Evolutionary conservation across 2,329 filamentous ascomycete species (phyloP), one percentile per base, ranked within the genome.

Genomic region (Cladophialophora carrionii): DNA sequence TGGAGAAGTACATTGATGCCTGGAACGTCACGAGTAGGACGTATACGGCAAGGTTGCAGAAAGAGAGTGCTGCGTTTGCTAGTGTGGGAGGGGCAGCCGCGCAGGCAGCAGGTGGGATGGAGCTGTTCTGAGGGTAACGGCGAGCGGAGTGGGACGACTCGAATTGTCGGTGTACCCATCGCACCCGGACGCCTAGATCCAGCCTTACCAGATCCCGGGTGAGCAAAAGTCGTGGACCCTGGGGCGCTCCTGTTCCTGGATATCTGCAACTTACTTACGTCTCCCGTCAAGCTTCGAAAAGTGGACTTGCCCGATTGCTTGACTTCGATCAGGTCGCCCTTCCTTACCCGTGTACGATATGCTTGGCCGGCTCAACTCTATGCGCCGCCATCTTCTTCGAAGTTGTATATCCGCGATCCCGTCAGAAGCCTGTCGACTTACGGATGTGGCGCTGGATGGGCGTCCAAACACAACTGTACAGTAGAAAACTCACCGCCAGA

Each of bases 1-100:
- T 92, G 86, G 90, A 93, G 73, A 93, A 93, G 78, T 94, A 93
- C 82, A 91, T 93, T 83, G 80, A 83, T 34, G 85, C 89, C 10
- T 94, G 90, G 90, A 92, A 92, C 79, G 80, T 84, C 68, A 87
- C 91, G 73, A 90, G 88, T 80, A 78, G 82, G 55, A 83, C 87
- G 48, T 92, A 91, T 76, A 85, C 91, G 73, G 78, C 78, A 68
- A 83, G 85, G 71, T 77, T 87, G 78, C 86, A 88, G 77, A 82
- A 83, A 70, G 87, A 88, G 79, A 80, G 69, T 20, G 59, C 57
- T 6, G 32, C 49, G 32, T 26, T 64, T 2, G 46, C 17, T 24
- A 41, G 31, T 20, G 48, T 49, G 43, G 37, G 29, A 2, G 52
- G 52, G 5, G 52, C 32, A 20, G 63, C 41, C 34, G 55, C 51